phyloP scores from a whole-genome alignment of 495 filamentous ascomycete species.

The Penicillium lividum region DNA sequence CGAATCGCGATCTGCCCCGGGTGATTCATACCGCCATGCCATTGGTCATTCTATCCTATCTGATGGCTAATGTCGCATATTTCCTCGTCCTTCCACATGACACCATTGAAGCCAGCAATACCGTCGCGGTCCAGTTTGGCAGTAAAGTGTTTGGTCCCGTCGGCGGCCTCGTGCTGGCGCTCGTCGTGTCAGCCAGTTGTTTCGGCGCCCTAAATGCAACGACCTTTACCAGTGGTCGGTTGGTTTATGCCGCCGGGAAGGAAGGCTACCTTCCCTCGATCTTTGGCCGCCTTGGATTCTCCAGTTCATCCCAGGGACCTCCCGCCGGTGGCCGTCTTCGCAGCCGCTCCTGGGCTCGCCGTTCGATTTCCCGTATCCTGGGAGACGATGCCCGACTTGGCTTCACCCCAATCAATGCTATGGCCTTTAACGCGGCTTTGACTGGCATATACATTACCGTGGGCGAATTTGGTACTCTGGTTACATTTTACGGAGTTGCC shows the following conservation, averaged over 20 bases:
- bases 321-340: constrained; percentile 46
- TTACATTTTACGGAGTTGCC: constrained; percentile 96
- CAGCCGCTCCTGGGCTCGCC: constrained; percentile 59
- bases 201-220: constrained; percentile 92
- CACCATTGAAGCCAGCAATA: constrained; percentile 81
- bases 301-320: constrained; percentile 38
- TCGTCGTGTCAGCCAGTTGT: constrained; percentile 85
- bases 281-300: constrained; percentile 80
- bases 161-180: constrained; percentile 81
- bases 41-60: constrained; percentile 84
- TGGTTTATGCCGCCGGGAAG: constrained; percentile 92
- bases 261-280: constrained; percentile 89
- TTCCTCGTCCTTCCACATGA: constrained; percentile 88
- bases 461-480: constrained; percentile 86
- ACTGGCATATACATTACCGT: constrained; percentile 76
- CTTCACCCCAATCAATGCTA: constrained; percentile 87
- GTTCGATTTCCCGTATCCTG: constrained; percentile 55
- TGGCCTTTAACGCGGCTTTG: constrained; percentile 73
- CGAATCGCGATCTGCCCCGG: constrained; percentile 83
- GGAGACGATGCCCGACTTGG: constrained; percentile 62
- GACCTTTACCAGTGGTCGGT: constrained; percentile 88
- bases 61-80: constrained; percentile 89
- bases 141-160: constrained; percentile 82
- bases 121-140: constrained; percentile 92
- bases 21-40: constrained; percentile 98